Evolutionary conservation across 2,329 filamentous ascomycete species (phyloP).

Genomic region (Mollisia scopiformis): DNA sequence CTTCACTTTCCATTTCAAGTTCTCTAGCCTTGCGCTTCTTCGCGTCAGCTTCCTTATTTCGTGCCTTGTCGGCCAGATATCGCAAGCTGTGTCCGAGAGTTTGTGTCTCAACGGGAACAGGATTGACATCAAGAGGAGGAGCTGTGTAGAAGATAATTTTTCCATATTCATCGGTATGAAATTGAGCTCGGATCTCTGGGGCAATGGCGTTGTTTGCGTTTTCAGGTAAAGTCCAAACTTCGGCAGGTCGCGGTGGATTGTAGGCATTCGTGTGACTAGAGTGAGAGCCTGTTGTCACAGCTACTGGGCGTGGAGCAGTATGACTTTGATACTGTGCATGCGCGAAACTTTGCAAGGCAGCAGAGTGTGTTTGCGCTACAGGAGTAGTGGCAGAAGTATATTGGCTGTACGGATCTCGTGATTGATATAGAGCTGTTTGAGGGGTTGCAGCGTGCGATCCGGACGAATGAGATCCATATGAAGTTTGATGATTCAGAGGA

Average conservation of each 20-base stretch:
- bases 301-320: slow-evolving; percentile 20
- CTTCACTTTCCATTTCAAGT: slow-evolving; percentile 32
- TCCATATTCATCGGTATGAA: slow-evolving; percentile 67
- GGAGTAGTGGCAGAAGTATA: slow-evolving; percentile 25
- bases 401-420: slow-evolving; percentile 22
- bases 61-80: slow-evolving; percentile 50
- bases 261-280: slow-evolving; percentile 44
- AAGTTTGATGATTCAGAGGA: slow-evolving; percentile 31
- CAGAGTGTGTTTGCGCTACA: slow-evolving; percentile 29
- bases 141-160: slow-evolving; percentile 70
- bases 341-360: slow-evolving; percentile 28
- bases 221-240: slow-evolving; percentile 67
- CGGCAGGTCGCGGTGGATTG: slow-evolving; percentile 61
- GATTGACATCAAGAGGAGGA: slow-evolving; percentile 57
- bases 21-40: slow-evolving; percentile 35
- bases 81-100: slow-evolving; percentile 50
- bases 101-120: slow-evolving; percentile 26
- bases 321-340: slow-evolving; percentile 30
- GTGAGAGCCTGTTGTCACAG: slow-evolving; percentile 22
- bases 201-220: slow-evolving; percentile 67
- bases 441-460: slow-evolving; percentile 20
- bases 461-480: slow-evolving; percentile 33
- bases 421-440: slow-evolving; percentile 33
- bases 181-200: slow-evolving; percentile 63
- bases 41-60: slow-evolving; percentile 37